Evolutionary conservation across 1,139 yeast species (phyloP), one percentile per base, ranked within the genome.

Genomic region (Lodderomyces beijingensis): DNA sequence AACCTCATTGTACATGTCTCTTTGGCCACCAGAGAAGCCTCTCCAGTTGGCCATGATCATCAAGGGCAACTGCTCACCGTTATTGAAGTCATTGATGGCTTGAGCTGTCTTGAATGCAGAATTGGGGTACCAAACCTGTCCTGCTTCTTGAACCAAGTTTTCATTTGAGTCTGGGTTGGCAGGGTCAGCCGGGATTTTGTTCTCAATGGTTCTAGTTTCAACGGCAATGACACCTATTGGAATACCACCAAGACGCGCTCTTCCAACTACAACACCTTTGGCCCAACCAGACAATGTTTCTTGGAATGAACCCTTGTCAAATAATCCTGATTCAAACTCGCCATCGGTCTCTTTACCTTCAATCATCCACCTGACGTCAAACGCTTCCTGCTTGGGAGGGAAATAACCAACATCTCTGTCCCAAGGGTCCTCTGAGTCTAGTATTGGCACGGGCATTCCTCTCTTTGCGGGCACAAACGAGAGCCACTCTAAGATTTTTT

Each of bases 241-340:
- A 50, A 91, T 88, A 71, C 98, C 98, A 49, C 98, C 98, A 35
- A 93, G 72, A 61, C 98, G 83, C 25, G 98, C 98, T 65, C 98
- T 83, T 56, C 98, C 98, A 47, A 91, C 94, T 48, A 89, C 96
- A 44, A 91, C 97, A 68, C 97, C 96, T 57, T 76, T 82, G 35
- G 98, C 98, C 98, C 98, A 91, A 16, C 98, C 98, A 23, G 91
- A 80, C 41, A 91, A 74, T n/a, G 98, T 88, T 65, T 91, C 98
- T 59, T 82, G 93, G 83, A 91, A 91, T 8, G 97, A 87, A 40
- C 70, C 82, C 58, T 78, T 82, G 63, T 91, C 98, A 48, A 91
- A 93, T 57, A 91, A 63, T 65, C 98, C 98, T 40, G 70, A 53
- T 62, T 86, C 95, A 53, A 78, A 89, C 12, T 23, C 25, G 8